These are phyloP conservation scores for Neofusicoccum ribis DNA, from an alignment of 2,329 filamentous ascomycete species.

Conservation along the genomic window DNA sequence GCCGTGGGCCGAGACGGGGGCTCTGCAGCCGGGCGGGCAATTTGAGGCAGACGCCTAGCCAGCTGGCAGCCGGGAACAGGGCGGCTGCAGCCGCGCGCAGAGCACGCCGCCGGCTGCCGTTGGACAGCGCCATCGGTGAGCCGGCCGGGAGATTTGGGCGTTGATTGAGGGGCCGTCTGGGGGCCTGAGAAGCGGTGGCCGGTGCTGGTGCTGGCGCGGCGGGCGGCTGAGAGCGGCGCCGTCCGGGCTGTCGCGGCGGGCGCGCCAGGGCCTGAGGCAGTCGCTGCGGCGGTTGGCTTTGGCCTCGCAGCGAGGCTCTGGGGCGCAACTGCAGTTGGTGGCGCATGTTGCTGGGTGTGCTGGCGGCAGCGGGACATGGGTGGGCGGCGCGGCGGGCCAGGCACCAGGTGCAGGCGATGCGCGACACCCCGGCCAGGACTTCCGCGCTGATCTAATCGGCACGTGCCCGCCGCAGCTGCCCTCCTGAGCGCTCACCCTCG, in stretches of 20 bases:
- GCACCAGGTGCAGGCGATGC: not conserved
- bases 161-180: not conserved
- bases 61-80: not conserved
- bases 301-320: not conserved
- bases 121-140: not conserved
- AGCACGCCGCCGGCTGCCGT: not conserved
- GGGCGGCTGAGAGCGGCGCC: not conserved
- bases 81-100: not conserved
- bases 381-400: not conserved
- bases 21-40: not conserved
- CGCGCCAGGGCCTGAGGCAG: not conserved
- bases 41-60: not conserved
- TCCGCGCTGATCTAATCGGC: not conserved
- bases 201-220: not conserved
- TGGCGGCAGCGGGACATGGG: not conserved
- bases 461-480: no score
- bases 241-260: not conserved
- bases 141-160: conserved; percentile 8
- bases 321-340: not conserved
- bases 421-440: not conserved
- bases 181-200: conserved; percentile 14
- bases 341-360: not conserved
- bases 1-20: not conserved
- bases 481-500: no score
- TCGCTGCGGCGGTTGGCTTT: not conserved